These are phyloP conservation scores for Suillus alpinus DNA, from an alignment of 768 basidiomycete species.

Conservation along the genomic window DNA sequence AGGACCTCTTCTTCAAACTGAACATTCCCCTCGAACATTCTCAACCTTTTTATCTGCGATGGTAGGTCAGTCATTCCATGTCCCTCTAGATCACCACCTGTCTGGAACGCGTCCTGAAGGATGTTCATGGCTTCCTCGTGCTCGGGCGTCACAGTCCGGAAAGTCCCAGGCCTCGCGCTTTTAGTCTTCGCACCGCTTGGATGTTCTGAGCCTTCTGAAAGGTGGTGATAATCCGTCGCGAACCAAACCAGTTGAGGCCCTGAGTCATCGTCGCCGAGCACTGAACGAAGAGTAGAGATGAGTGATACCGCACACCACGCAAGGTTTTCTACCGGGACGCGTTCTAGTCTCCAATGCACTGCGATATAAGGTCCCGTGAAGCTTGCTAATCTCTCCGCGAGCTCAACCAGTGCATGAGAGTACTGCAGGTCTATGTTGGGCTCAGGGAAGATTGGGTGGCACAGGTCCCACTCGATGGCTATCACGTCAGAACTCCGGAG, in stretches of 20 bases:
- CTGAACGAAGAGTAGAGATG: conserved; percentile 37
- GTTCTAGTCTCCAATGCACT: conserved; percentile 61
- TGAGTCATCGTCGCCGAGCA: conserved; percentile 30
- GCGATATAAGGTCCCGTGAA: conserved; percentile 41
- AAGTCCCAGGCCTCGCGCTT: conserved; percentile 43
- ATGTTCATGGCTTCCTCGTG: conserved; percentile 46
- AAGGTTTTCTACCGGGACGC: conserved; percentile 39
- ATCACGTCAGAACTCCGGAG: conserved; percentile 40
- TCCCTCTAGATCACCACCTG: conserved; percentile 35
- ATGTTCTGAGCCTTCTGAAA: conserved; percentile 13
- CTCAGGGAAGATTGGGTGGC: conserved; percentile 39
- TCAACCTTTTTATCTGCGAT: conserved; percentile 27
- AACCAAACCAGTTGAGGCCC: conserved; percentile 46
- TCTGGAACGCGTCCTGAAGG: conserved; percentile 42
- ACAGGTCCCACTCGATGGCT: conserved; percentile 52
- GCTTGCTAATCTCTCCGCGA: conserved; percentile 37
- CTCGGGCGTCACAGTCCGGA: conserved; percentile 37
- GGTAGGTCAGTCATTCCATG: conserved; percentile 45
- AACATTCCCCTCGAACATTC: conserved; percentile 19
- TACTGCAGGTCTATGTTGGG: conserved; percentile 37
- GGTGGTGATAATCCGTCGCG: conserved; percentile 51
- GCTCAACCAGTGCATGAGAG: conserved; percentile 37
- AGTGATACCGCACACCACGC: conserved; percentile 49
- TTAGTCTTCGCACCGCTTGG: conserved; percentile 13
- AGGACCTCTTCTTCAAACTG: conserved; percentile 30